Evolutionary conservation across 192 early-diverging fungal genomes (phyloP), one percentile per base, ranked within the genome.

Genomic region (Podila minutissima): DNA sequence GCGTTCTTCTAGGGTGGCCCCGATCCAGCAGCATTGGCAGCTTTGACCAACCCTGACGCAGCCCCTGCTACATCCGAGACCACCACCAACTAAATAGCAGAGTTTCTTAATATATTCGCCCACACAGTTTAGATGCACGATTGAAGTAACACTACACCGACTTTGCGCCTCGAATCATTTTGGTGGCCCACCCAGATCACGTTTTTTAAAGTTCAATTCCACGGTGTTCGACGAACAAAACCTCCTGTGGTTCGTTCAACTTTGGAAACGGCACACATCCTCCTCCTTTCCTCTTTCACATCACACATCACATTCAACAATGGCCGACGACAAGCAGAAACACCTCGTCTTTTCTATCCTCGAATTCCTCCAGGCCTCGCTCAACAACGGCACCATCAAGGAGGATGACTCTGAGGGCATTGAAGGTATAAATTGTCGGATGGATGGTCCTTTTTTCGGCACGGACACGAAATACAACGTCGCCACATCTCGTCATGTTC

Each of bases 311-410:
- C 31, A 66, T 19, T 55, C 51, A 6, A 67, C 24, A 9, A 87
- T 87, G 86, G 68, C 86, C 4, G 91, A 92, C 84, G 90, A 91
- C 57, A 92, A 92, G 71, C 76, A 85, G 67, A 90, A 91, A 75
- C 88, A 87, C 51, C 86, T 97, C 48, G 93, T 94, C 15, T 93
- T 91, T 74, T 93, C 95, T 59, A 94, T 97, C 69, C 86, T 93
- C 69, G 94, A 95, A 69, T 97, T 92, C 84, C 85, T 97, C 62
- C 85, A 89, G 66, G 84, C 87, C 48, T 92, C 91, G 32, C 86
- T 90, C 82, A 76, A 88, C 68, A 88, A 90, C 66, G 89, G 89
- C 11, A 89, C 92, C 48, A 91, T 96, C 71, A 90, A 90, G 59
- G 64, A 81, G 41, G 95, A 97, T 72, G 92, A 95, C 59, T 82